Base-by-base conservation (phyloP, 106 monocot genomes). In the Ottelia alismoides region DNA sequence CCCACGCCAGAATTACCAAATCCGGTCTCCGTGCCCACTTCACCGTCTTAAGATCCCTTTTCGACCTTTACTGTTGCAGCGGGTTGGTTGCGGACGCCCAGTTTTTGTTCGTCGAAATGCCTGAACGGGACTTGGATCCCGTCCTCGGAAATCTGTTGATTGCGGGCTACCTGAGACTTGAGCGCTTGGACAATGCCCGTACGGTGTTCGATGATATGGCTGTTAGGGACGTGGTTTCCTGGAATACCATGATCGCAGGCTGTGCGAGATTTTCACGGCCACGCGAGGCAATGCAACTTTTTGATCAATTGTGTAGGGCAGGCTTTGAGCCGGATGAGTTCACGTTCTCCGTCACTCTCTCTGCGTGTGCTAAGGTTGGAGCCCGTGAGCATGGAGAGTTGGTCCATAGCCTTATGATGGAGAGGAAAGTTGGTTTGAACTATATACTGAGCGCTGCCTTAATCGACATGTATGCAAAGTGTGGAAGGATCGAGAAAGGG, bases 381-480 rank as follows among this genome's bases (percentile, higher is more conserved):
- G 76, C 81, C 1, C 44, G 62, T 17, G 22, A 28, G 3, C 53
- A 49, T 2, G 70, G 81, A 0, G 52, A 57, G n/a, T 53, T 65
- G 57, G 65, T 70, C 4, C 73, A 76, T 53, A 11, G n/a, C 12
- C 22, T 82, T 46, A 73, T 82, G 57, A 16, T 47, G 17, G 69
- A 65, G 21, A 44, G 31, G 25, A 29, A 27, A n/a, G 20, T 73
- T 19, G 30, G 58, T 27, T 21, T 59, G 45, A 81, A 81, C 22
- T 50, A 66, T 28, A 63, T 82, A 27, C 45, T 82, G 12, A 25
- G 21, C 32, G 65, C 76, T n/a, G 76, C 76, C 21, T 20, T 82
- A 12, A 46, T 82, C 52, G 76, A 82, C 32, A 82, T 82, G 76
- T 73, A 82, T 23, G 55, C 76, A 17, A 82, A 82, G 44, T 76